Conservation (phyloP, 2,329 filamentous ascomycete genomes). For the Fusarium camptoceras region DNA sequence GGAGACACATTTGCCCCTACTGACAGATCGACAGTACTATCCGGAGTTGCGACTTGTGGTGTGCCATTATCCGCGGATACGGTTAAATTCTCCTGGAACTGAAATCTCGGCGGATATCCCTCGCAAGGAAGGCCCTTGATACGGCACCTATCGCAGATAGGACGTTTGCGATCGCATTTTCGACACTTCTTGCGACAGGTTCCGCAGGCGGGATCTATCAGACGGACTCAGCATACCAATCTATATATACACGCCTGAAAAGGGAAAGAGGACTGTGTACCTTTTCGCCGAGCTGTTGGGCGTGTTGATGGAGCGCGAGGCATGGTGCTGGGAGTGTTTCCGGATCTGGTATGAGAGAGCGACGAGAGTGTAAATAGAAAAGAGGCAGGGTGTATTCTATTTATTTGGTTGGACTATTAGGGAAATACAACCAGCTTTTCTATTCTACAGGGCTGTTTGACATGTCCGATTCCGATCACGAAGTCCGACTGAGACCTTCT, state of each 20-base stretch:
- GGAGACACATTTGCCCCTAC: not conserved
- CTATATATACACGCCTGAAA: rapidly evolving
- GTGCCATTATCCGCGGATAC: rapidly evolving
- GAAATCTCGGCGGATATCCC: conserved; percentile 48
- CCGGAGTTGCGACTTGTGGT: rapidly evolving
- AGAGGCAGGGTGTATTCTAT: not conserved
- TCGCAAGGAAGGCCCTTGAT: conserved; percentile 48
- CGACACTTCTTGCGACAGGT: conserved; percentile 50
- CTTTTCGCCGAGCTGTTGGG: conserved; percentile 39
- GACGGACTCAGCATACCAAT: not conserved
- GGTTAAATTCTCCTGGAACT: conserved; percentile 43
- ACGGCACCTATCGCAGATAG: conserved; percentile 46
- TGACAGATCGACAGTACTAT: not conserved
- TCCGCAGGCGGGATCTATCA: conserved; percentile 47
- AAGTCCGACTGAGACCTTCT: too few relatives aligned
- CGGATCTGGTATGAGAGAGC: not conserved
- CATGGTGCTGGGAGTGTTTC: conserved; percentile 28
- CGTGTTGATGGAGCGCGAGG: not conserved
- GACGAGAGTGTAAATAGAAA: not conserved
- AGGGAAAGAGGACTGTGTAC: not conserved
- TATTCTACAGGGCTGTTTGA: not conserved
- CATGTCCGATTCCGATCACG: not conserved
- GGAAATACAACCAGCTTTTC: not conserved
- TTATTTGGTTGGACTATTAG: not conserved
- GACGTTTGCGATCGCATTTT: conserved; percentile 49